Evolutionary conservation across 306 rosid genomes (phyloP), one percentile per base, ranked within the genome.

Genomic region (Begonia loranthoides): DNA sequence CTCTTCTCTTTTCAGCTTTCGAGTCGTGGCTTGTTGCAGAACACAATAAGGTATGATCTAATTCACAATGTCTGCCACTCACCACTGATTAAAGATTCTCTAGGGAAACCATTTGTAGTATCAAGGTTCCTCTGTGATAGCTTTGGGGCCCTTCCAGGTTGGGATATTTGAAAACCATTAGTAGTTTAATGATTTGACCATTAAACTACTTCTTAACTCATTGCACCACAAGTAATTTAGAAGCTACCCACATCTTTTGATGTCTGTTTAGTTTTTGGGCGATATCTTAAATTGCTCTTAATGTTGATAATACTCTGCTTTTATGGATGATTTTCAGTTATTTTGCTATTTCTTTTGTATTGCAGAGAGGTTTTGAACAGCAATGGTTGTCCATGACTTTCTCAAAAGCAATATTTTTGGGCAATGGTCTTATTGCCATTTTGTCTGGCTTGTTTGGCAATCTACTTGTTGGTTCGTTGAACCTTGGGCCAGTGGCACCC

Each of bases 11-110:
- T 74, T 92, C 99, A 55, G 77, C 99, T 46, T 92, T 92, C 54
- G 96, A 92, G 67, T 92, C 99, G 2, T 92, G 96, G 99, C 99
- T 92, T 61, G 96, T 92, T 55, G 99, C 96, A 17, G 96, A 92
- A 66, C 96, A 86, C 78, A 83, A 80, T 70, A 92, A 90, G 99
- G 99, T 84, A 66, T 56, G 72, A 38, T 21, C 45, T 61, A 22
- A 14, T 40, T 44, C 15, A 6, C 45, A 6, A 56, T 13, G 17
- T 44, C 65, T 24, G 36, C 5, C 36, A 4, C 9, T 28, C 9
- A 7, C 36, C 36, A 28, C 22, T 19, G 22, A 19, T 40, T 49
- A 59, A 13, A 48, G 38, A 19, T 3, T 17, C 9, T 38, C 15
- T 60, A 21, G 12, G 36, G 36, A 28, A 28, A 28, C 6, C 36